Evolutionary conservation across 768 basidiomycete genomes (phyloP).

Genomic region (Paxillus rubicundulus): DNA sequence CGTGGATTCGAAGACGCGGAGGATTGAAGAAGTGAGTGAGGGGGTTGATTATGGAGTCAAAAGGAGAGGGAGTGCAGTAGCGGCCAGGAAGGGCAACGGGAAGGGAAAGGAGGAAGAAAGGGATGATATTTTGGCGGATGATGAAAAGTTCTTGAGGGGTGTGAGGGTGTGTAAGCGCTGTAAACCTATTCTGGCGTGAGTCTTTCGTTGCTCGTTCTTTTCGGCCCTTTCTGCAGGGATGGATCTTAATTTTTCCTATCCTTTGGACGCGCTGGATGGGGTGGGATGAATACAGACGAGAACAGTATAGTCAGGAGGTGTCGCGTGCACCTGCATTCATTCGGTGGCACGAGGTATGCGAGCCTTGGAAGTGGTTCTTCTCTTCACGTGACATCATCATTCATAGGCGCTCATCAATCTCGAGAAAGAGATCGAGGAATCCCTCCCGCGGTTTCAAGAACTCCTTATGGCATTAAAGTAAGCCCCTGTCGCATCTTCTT

Average conservation of each 20-base stretch:
- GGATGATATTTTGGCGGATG: conserved; percentile 46
- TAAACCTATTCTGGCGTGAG: conserved; percentile 75
- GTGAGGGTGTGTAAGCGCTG: conserved; percentile 87
- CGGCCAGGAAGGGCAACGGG: conserved; percentile 16
- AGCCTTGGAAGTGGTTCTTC: background rate
- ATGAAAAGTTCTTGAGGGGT: conserved; percentile 85
- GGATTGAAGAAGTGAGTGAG: conserved; percentile 82
- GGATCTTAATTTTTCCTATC: background rate
- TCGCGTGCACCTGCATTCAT: conserved; percentile 57
- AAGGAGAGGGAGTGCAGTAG: conserved; percentile 34
- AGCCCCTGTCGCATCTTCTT: background rate
- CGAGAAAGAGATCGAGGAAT: conserved; percentile 88
- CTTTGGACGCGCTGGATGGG: background rate
- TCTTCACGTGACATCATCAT: background rate
- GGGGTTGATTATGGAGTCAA: conserved; percentile 82
- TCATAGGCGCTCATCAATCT: conserved; percentile 63
- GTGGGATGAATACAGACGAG: conserved; percentile 47
- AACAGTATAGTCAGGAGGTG: conserved; percentile 74
- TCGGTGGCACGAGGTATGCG: conserved; percentile 65
- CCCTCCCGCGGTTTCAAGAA: conserved; percentile 87
- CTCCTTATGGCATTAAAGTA: conserved; percentile 70
- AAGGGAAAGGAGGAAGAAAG: conserved; percentile 38
- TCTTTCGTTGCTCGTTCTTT: conserved; percentile 17
- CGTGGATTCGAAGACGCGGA: conserved; percentile 72
- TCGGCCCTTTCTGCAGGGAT: background rate